Evolutionary conservation across 352 stramenopile genomes (phyloP), one percentile per base, ranked within the genome.

Genomic region (Globisporangium lucens): DNA sequence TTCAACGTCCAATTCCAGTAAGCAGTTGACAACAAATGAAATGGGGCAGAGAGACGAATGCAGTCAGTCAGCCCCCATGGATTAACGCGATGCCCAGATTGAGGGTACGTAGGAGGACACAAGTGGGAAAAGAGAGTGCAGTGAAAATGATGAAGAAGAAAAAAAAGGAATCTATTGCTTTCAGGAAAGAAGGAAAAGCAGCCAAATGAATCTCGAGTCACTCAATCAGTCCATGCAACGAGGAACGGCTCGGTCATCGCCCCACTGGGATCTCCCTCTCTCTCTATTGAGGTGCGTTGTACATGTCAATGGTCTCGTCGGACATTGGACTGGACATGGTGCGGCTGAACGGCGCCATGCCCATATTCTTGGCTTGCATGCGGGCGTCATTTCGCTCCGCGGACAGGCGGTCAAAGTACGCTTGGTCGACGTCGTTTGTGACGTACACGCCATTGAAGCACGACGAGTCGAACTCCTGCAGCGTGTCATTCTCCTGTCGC

Each of bases 361-460:
- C 87, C 70, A 86, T 79, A 72, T 95, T 94, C 80, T 95, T 95
- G 33, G 86, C 82, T 61, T 91, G 76, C 86, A 95, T 94, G 56
- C 81, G 83, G 17, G 87, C 83, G 56, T 96, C 89, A 63, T 83
- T 91, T 60, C 89, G 82, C 72, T 93, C 83, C 30, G 83, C 73
- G 56, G 93, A 78, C 62, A 96, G 79, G 51, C 84, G 83, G 49
- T 91, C 80, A 52, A 96, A 93, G 78, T 96, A 96, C 29, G 73
- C 81, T 43, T 94, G 80, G 67, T 89, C 76, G 8, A 98, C 85
- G 62, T 99, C 92, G 10, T 91, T 91, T 53, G 97, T 99, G 38
- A 99, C 93, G 79, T 99, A 99, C 35, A 86, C 68, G 63, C 97
- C 97, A 76, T 96, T 93, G 75, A 99, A 99, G 81, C 96, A 99